A percentile compares a stretch with the other conserved stretches of the same genome.
These are phyloP conservation scores for Acer yangbiense DNA, from an alignment of 345 rosid species.

Conservation along the genomic window DNA sequence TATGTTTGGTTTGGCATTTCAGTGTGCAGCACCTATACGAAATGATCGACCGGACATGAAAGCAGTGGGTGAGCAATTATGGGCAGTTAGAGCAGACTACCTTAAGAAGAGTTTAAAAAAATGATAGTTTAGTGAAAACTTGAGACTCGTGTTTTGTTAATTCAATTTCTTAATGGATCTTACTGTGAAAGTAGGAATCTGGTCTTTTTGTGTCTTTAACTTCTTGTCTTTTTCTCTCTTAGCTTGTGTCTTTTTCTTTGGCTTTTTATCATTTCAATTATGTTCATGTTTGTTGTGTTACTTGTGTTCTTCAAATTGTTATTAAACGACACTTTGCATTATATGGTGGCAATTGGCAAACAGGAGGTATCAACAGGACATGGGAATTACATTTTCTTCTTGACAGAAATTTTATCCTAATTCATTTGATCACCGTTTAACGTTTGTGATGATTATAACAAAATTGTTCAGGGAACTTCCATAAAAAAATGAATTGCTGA, in stretches of 20 bases:
- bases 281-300: no score
- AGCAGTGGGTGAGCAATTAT: conserved; percentile 74
- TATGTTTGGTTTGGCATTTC: conserved; percentile 75
- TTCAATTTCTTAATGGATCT: background rate
- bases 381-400: no score
- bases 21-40: conserved; percentile 84
- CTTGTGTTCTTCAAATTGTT: background rate
- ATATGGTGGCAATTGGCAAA: background rate
- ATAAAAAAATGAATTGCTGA: no score
- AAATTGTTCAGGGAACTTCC: no score
- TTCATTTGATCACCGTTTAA: background rate
- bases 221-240: background rate
- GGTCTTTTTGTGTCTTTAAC: background rate
- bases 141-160: background rate
- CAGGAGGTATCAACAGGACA: no score
- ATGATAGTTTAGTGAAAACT: conserved; percentile 16
- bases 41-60: conserved; percentile 87
- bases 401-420: no score
- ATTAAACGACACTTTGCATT: background rate
- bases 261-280: background rate
- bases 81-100: conserved; percentile 86
- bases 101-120: conserved; percentile 46
- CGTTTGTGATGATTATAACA: no score
- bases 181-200: background rate
- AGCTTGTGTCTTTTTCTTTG: no score